phyloP scores from a whole-genome alignment of 176 grass and related monocot species.

The Miscanthus lutarioriparius region DNA sequence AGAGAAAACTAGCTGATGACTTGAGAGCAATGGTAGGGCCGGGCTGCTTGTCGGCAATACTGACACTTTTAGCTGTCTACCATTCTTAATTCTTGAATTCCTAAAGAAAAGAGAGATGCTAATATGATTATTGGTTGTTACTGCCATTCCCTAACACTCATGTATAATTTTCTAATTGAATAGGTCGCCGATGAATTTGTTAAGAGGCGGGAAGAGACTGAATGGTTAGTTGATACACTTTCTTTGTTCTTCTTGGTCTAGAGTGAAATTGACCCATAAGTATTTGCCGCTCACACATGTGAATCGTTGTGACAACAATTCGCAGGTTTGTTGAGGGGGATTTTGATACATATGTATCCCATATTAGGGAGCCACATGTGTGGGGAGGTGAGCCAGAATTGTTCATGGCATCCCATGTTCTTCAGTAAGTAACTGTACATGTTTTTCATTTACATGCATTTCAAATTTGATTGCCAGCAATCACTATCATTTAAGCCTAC shows the following conservation, averaged over 20 bases:
- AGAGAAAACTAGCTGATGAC: constrained; percentile 84
- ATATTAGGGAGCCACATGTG: constrained; percentile 75
- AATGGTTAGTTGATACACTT: constrained; percentile 62
- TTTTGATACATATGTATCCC: constrained; percentile 82
- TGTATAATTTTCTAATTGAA: constrained; percentile 18
- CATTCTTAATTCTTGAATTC: not conserved
- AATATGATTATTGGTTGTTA: constrained; percentile 7
- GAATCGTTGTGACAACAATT: not conserved
- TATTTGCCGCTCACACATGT: not conserved
- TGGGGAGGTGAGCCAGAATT: constrained; percentile 89
- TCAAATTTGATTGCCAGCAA: not conserved
- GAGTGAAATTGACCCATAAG: not conserved
- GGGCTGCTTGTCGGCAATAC: not conserved
- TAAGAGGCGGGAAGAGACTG: constrained; percentile 67
- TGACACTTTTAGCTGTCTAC: not conserved
- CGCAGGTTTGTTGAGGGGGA: constrained; percentile 84
- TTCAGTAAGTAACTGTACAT: constrained; percentile 53
- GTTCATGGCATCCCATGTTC: constrained; percentile 87
- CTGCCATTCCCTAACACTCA: not conserved
- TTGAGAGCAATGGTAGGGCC: constrained; percentile 67
- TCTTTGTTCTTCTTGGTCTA: constrained; percentile 2
- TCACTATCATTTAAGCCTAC: not conserved
- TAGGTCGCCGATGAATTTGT: constrained; percentile 90
- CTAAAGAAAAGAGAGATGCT: not conserved
- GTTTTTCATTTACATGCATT: not conserved